A percentile compares a stretch with the other conserved stretches of the same genome.
phyloP scores from a whole-genome alignment of 495 filamentous ascomycete species.

The Hypoxylon crocopeplum region DNA sequence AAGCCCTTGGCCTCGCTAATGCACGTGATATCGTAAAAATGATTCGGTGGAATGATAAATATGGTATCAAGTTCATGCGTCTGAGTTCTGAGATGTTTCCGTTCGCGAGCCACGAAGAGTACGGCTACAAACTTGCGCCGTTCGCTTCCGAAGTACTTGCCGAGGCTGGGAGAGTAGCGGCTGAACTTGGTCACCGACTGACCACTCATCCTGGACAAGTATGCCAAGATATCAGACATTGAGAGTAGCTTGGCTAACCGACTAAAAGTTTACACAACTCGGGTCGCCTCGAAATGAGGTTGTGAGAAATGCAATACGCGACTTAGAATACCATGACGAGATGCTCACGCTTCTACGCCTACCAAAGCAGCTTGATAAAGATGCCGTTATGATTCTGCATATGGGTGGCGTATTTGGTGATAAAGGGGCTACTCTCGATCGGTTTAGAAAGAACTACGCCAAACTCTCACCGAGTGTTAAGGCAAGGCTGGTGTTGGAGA shows the following conservation, averaged over 20 bases:
- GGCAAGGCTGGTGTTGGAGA: slow-evolving; percentile 86
- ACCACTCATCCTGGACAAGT: slow-evolving; percentile 90
- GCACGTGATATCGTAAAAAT: slow-evolving; percentile 83
- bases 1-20: slow-evolving; percentile 81
- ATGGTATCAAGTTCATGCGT: slow-evolving; percentile 90
- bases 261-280: slow-evolving; percentile 77
- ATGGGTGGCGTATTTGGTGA: slow-evolving; percentile 94
- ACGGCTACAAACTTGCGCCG: slow-evolving; percentile 85
- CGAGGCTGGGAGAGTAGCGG: slow-evolving; percentile 78
- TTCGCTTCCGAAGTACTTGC: slow-evolving; percentile 83
- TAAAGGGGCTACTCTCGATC: slow-evolving; percentile 79
- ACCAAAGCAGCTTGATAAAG: slow-evolving; percentile 79
- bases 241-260: slow-evolving; percentile 11
- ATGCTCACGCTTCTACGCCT: slow-evolving; percentile 79
- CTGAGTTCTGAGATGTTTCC: slow-evolving; percentile 97
- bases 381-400: slow-evolving; percentile 94
- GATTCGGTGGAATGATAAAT: slow-evolving; percentile 91
- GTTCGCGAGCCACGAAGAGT: slow-evolving; percentile 85
- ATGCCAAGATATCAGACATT: slow-evolving; percentile 3
- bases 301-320: slow-evolving; percentile 75
- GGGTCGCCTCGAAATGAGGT: slow-evolving; percentile 80
- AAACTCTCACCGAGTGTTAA: slow-evolving; percentile 71
- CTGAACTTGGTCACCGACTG: slow-evolving; percentile 82
- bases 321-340: slow-evolving; percentile 91
- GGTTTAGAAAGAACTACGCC: slow-evolving; percentile 82